These are phyloP conservation scores for Colletotrichum phormii DNA, from an alignment of 2,329 filamentous ascomycete species.

Conservation along the genomic window DNA sequence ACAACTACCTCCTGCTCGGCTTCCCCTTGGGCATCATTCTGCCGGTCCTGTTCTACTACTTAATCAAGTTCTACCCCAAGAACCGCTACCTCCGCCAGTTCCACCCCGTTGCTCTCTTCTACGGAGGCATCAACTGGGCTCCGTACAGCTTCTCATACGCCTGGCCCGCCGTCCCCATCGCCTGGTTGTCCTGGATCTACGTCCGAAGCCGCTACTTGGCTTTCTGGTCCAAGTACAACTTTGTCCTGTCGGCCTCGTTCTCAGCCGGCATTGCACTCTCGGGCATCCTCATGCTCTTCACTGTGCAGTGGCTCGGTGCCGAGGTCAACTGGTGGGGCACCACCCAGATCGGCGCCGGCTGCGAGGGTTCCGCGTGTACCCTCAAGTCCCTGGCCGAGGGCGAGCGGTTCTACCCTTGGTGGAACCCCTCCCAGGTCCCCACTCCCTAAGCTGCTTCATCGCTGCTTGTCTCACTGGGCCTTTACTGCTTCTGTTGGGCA, in stretches of 20 bases:
- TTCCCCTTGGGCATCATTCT: slow-evolving; percentile 62
- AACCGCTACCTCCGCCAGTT: slow-evolving; percentile 51
- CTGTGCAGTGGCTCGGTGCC: slow-evolving; percentile 41
- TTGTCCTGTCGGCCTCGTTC: slow-evolving; percentile 47
- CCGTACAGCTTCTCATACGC: slow-evolving; percentile 52
- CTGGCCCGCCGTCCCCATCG: slow-evolving; percentile 39
- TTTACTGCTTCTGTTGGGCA: slow-evolving; percentile 18
- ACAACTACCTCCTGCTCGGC: slow-evolving; percentile 59
- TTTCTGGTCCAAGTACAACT: slow-evolving; percentile 55
- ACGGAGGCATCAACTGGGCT: slow-evolving; percentile 58
- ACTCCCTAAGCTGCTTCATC: slow-evolving; percentile 23
- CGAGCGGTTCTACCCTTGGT: slow-evolving; percentile 54
- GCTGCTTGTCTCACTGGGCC: slow-evolving; percentile 25
- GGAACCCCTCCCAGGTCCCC: slow-evolving; percentile 35
- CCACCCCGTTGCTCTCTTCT: slow-evolving; percentile 61
- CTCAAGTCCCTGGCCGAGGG: slow-evolving; percentile 41
- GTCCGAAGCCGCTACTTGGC: slow-evolving; percentile 50
- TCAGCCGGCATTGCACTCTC: slow-evolving; percentile 47
- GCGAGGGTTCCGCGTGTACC: slow-evolving; percentile 41
- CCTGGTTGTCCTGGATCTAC: slow-evolving; percentile 39
- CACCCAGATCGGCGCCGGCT: slow-evolving; percentile 37
- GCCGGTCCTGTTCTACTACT: slow-evolving; percentile 56
- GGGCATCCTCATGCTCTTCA: slow-evolving; percentile 47
- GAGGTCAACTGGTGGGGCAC: slow-evolving; percentile 47
- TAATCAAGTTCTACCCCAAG: slow-evolving; percentile 54